A percentile compares a stretch with the other conserved stretches of the same genome.
These are phyloP conservation scores for Cucumis sativus DNA, from an alignment of 306 rosid genomes.

Conservation along the genomic window DNA sequence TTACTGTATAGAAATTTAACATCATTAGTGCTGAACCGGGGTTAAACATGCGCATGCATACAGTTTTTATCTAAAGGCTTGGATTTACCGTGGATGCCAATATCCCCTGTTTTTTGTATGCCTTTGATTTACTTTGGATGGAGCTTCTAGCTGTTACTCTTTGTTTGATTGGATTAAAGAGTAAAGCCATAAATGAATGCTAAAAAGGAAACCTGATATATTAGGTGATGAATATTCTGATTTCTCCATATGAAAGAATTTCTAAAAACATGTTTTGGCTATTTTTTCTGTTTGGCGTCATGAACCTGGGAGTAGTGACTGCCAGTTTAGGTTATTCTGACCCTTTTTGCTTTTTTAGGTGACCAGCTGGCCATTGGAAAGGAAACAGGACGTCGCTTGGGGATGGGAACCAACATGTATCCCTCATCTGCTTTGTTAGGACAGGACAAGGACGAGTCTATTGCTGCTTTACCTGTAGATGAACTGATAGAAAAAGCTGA, in stretches of 20 bases:
- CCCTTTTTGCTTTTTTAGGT: conserved; percentile 34
- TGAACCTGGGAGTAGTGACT: background rate
- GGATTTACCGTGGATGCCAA: background rate
- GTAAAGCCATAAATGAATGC: background rate
- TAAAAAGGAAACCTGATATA: background rate
- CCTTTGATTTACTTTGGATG: background rate
- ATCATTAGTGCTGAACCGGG: background rate
- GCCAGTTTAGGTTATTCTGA: background rate
- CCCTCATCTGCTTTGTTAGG: conserved; percentile 97
- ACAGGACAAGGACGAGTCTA: conserved; percentile 85
- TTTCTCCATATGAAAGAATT: background rate
- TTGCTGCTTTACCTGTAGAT: conserved; percentile 77
- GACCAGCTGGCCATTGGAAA: conserved; percentile 97
- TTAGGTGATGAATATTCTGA: background rate
- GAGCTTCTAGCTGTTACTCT: background rate
- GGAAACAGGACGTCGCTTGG: conserved; percentile 98
- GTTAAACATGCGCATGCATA: background rate
- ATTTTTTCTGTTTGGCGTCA: background rate
- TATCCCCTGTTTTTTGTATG: background rate
- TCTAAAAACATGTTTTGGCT: background rate
- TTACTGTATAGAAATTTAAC: conserved; percentile 1
- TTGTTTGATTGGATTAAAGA: background rate
- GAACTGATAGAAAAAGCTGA: conserved; percentile 95
- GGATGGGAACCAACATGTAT: conserved; percentile 99
- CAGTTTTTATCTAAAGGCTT: background rate